These are phyloP conservation scores for Pythium dissotocum DNA, from an alignment of 352 stramenopile genomes.

Conservation along the genomic window DNA sequence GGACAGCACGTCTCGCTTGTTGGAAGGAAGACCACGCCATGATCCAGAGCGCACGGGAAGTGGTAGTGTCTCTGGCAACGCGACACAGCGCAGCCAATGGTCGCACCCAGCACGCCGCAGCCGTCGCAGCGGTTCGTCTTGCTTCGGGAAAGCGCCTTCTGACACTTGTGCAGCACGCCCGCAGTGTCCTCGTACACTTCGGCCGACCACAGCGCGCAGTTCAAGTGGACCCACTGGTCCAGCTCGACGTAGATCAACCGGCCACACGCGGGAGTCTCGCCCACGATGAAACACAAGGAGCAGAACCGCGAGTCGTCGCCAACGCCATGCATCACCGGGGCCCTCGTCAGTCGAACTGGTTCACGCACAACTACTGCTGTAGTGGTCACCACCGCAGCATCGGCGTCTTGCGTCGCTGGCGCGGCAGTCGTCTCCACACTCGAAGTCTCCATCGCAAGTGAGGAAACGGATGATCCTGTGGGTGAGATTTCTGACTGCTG, in stretches of 20 bases:
- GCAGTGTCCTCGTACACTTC: slow-evolving; percentile 88
- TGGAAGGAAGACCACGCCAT: slow-evolving; percentile 65
- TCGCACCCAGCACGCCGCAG: slow-evolving; percentile 90
- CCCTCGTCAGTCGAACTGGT: background rate
- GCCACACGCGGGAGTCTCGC: slow-evolving; percentile 70
- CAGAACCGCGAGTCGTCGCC: slow-evolving; percentile 79
- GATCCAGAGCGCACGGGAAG: slow-evolving; percentile 90
- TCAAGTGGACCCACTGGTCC: slow-evolving; percentile 91
- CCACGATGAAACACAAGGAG: slow-evolving; percentile 79
- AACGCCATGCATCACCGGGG: background rate
- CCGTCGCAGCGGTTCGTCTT: slow-evolving; percentile 90
- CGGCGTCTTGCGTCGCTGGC: background rate
- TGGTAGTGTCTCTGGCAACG: slow-evolving; percentile 93
- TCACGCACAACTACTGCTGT: background rate
- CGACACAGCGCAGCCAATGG: slow-evolving; percentile 87
- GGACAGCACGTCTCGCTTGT: slow-evolving; percentile 75
- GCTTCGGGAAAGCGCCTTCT: slow-evolving; percentile 87
- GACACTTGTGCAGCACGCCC: slow-evolving; percentile 81
- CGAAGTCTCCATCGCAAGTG: background rate
- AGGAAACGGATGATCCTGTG: slow-evolving; percentile 14
- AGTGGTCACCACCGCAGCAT: background rate
- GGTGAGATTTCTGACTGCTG: slow-evolving; percentile 21
- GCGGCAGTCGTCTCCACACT: background rate
- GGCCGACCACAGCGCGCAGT: slow-evolving; percentile 92
- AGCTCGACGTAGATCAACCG: slow-evolving; percentile 80